phyloP scores from a whole-genome alignment of 352 stramenopile species.

The Pythium sukuiense region DNA sequence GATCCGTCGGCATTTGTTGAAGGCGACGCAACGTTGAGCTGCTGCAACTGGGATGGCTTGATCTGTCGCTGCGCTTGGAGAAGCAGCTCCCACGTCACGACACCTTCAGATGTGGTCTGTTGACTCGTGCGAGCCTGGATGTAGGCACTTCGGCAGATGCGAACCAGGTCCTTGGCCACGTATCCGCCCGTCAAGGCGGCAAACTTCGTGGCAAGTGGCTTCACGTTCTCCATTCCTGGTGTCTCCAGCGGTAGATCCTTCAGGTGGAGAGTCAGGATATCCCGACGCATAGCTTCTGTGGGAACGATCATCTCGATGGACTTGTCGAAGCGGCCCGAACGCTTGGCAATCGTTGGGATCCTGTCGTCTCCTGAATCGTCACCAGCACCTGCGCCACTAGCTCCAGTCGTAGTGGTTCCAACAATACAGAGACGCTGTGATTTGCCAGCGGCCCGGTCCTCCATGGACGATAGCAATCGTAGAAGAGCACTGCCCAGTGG shows the following conservation, averaged over 20 bases:
- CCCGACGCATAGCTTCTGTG: constrained; percentile 49
- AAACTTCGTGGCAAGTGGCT: constrained; percentile 34
- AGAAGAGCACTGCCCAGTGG: constrained; percentile 64
- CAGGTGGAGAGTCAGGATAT: constrained; percentile 53
- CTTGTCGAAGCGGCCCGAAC: constrained; percentile 57
- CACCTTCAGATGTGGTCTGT: neutral
- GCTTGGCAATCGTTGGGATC: constrained; percentile 47
- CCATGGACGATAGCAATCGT: constrained; percentile 57
- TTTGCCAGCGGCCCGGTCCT: constrained; percentile 6
- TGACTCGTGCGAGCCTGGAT: constrained; percentile 32
- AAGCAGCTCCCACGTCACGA: constrained; percentile 42
- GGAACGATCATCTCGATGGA: constrained; percentile 63
- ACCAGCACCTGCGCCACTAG: neutral
- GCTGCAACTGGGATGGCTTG: constrained; percentile 70
- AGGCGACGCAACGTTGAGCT: constrained; percentile 73
- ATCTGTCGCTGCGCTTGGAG: constrained; percentile 53
- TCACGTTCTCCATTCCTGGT: neutral
- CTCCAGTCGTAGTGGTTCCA: constrained; percentile 37
- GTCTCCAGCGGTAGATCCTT: constrained; percentile 29
- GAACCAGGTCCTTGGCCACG: constrained; percentile 72
- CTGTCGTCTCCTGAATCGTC: constrained; percentile 21
- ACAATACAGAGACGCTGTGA: constrained; percentile 46
- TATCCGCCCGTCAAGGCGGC: constrained; percentile 68
- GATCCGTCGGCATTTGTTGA: constrained; percentile 13
- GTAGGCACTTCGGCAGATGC: constrained; percentile 64